Evolutionary conservation across 768 basidiomycete genomes (phyloP).

Genomic region (Gelatoporia subvermispora): DNA sequence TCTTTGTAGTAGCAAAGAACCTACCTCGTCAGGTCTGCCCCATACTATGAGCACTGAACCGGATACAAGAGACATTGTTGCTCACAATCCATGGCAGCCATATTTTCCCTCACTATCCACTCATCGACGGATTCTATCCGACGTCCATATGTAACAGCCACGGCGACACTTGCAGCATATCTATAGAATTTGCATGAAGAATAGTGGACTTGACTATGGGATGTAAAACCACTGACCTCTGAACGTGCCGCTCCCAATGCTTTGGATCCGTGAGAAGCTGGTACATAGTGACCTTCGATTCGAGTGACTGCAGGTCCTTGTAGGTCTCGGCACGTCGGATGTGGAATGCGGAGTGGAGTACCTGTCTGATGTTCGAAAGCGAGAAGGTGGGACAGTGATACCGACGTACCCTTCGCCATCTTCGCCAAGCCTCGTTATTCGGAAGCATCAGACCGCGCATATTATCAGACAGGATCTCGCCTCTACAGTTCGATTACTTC

Average conservation of each 20-base stretch:
- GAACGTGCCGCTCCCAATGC: slow-evolving; percentile 36
- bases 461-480: slow-evolving; percentile 43
- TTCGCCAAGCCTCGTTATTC: slow-evolving; percentile 40
- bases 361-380: too few relatives aligned
- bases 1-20: too few relatives aligned
- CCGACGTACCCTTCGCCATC: slow-evolving; percentile 39
- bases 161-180: slow-evolving; percentile 41
- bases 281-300: slow-evolving; percentile 39
- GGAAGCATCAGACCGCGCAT: slow-evolving; percentile 42
- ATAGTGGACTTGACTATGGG: neutral
- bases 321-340: slow-evolving; percentile 38
- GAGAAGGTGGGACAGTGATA: too few relatives aligned
- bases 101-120: slow-evolving; percentile 44
- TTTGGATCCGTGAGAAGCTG: slow-evolving; percentile 36
- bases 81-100: slow-evolving; percentile 40
- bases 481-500: slow-evolving; percentile 19
- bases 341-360: slow-evolving; percentile 42
- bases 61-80: neutral
- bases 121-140: slow-evolving; percentile 41
- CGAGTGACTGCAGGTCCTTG: slow-evolving; percentile 41
- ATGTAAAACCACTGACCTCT: slow-evolving; percentile 27
- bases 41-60: neutral
- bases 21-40: slow-evolving; percentile 18
- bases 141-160: slow-evolving; percentile 39
- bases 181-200: slow-evolving; percentile 16